These are phyloP conservation scores for Capsicum pubescens DNA, from an alignment of 257 asterid genomes.

Conservation along the genomic window DNA sequence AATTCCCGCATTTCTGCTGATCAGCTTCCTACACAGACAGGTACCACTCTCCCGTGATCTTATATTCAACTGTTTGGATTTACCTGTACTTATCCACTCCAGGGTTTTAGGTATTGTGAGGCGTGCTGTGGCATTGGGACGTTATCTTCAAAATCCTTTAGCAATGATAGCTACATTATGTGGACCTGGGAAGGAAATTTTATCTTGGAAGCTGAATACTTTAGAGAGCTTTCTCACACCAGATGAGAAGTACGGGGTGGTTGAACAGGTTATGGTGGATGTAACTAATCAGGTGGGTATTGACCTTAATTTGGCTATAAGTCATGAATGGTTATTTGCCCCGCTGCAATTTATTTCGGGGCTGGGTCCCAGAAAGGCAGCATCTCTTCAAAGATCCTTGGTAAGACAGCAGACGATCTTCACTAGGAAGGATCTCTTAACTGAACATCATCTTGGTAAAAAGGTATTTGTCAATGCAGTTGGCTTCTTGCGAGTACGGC, in stretches of 20 bases:
- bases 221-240: constrained; percentile 87
- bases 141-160: constrained; percentile 88
- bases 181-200: constrained; percentile 92
- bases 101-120: constrained; percentile 70
- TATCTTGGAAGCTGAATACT: constrained; percentile 91
- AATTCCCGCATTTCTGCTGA: constrained; percentile 89
- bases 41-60: constrained; percentile 43
- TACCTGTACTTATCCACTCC: constrained; percentile 20
- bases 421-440: constrained; percentile 84
- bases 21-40: constrained; percentile 96
- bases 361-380: constrained; percentile 96
- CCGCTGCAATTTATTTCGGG: constrained; percentile 94
- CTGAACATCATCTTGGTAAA: constrained; percentile 80
- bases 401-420: constrained; percentile 86
- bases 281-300: constrained; percentile 93
- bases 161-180: constrained; percentile 91
- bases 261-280: constrained; percentile 94
- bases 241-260: constrained; percentile 90
- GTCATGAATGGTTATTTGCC: constrained; percentile 92
- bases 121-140: constrained; percentile 97
- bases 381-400: constrained; percentile 82
- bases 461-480: constrained; percentile 92
- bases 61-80: constrained; percentile 12
- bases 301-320: constrained; percentile 61
- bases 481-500: constrained; percentile 88